Percentiles rank a stretch among this genome's conserved stretches.
phyloP scores from a whole-genome alignment of 164 flowering plant genomes.

The Macadamia integrifolia region DNA sequence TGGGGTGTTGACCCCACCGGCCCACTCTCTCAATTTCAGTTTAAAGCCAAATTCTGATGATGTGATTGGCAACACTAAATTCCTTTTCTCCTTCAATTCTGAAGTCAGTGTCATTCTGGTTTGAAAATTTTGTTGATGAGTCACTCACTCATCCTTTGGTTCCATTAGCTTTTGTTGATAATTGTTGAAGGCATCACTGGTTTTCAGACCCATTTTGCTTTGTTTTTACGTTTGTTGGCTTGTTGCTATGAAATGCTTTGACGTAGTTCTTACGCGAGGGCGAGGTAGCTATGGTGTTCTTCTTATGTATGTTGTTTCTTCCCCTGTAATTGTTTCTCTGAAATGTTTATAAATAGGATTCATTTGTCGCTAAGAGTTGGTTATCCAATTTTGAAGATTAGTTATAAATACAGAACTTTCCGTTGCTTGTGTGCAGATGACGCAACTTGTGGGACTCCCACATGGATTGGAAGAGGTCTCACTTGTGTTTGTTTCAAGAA shows the following conservation, averaged over 20 bases:
- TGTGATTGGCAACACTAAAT: too few relatives aligned
- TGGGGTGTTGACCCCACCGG: too few relatives aligned
- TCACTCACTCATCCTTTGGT: background rate
- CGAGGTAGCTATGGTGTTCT: slow-evolving; percentile 8
- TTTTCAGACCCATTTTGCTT: background rate
- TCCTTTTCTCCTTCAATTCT: too few relatives aligned
- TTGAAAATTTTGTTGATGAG: too few relatives aligned
- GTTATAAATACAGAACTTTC: slow-evolving; percentile 8
- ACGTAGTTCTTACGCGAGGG: slow-evolving; percentile 4
- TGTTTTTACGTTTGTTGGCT: background rate
- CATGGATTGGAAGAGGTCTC: slow-evolving; percentile 63
- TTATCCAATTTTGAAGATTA: background rate
- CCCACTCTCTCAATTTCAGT: too few relatives aligned
- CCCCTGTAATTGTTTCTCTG: background rate
- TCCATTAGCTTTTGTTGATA: background rate
- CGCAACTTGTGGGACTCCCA: slow-evolving; percentile 48
- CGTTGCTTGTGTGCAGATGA: slow-evolving; percentile 38
- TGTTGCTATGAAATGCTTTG: slow-evolving; percentile 18
- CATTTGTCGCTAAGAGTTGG: background rate
- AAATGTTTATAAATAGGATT: background rate
- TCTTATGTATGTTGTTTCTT: background rate
- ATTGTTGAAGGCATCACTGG: background rate
- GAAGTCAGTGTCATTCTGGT: too few relatives aligned
- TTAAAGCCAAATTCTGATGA: too few relatives aligned
- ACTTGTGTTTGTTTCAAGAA: slow-evolving; percentile 78